Base-by-base conservation (phyloP, 495 filamentous ascomycete species). In the Penicillium ochrochloron region DNA sequence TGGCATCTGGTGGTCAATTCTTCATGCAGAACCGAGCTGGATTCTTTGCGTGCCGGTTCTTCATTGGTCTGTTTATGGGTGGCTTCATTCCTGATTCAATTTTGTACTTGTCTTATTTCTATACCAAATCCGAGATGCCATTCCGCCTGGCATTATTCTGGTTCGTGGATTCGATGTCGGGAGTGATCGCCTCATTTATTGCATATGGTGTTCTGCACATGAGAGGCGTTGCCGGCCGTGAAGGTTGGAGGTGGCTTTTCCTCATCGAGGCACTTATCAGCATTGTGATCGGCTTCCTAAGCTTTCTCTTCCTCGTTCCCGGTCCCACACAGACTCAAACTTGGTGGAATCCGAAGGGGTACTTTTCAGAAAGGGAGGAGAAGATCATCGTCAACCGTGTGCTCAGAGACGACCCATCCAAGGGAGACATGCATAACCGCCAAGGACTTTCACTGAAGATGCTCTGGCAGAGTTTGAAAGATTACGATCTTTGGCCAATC, bases 301-400 rank as follows among this genome's bases (percentile, higher is more conserved):
- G 80, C 6, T 87, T 76, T 70, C 67, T 80, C 7, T 76, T 87
- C 23, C 80, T 89, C 69, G 80, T 84, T 2, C 79, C 80, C 0
- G 75, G 76, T 11, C 75, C 79, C 3, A 78, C 73, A 6, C 83
- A 88, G 66, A 92, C 90, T 0, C 76, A 75, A 25, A 87, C 81
- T 44, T 85, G 82, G 80, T 86, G 87, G 66, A 81, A 87, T 34
- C 87, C 87, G 3, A 86, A 84, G 55, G 90, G 89, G 0, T 91
- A 86, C 83, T 92, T 91, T 65, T 82, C 76, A 1, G 85, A 87
- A 57, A 74, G 82, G 0, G 87, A 92, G 64, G 86, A 89, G 66
- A 81, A 75, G 6, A 91, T 92, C 67, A 86, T 92, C 21, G 88
- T 90, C 12, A 93, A 90, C 63, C 82, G 90, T 5, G 81, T 92